These are phyloP conservation scores for Boeremia exigua DNA, from an alignment of 2,329 filamentous ascomycete species.

Conservation along the genomic window DNA sequence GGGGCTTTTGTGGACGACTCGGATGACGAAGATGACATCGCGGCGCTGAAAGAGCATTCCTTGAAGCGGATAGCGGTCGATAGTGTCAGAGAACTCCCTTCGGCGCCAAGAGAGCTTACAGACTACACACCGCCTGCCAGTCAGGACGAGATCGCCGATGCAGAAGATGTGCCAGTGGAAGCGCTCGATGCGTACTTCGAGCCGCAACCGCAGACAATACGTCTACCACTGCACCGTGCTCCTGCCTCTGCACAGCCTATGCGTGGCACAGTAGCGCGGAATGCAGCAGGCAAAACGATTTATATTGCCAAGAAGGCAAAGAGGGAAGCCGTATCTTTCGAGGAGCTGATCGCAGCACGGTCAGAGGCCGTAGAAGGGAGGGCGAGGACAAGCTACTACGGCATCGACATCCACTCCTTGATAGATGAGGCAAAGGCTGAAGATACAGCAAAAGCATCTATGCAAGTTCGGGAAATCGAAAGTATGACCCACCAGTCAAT, in stretches of 20 bases:
- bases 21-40: slow-evolving; percentile 51
- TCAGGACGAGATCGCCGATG: slow-evolving; percentile 37
- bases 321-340: slow-evolving; percentile 61
- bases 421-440: slow-evolving; percentile 74
- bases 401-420: slow-evolving; percentile 86
- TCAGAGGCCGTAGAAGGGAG: slow-evolving; percentile 68
- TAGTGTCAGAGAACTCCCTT: slow-evolving; percentile 35
- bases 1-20: slow-evolving; percentile 50
- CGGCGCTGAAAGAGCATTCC: slow-evolving; percentile 47
- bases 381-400: slow-evolving; percentile 82
- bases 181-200: slow-evolving; percentile 41
- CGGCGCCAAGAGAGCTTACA: slow-evolving; percentile 29
- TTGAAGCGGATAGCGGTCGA: slow-evolving; percentile 43
- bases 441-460: slow-evolving; percentile 51
- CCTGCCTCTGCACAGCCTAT: slow-evolving; percentile 26
- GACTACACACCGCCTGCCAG: slow-evolving; percentile 45
- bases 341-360: slow-evolving; percentile 70
- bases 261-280: slow-evolving; percentile 41
- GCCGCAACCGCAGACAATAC: slow-evolving; percentile 27
- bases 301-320: slow-evolving; percentile 63
- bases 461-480: slow-evolving; percentile 21
- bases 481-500: slow-evolving; percentile 45
- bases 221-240: slow-evolving; percentile 14
- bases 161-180: slow-evolving; percentile 37
- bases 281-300: slow-evolving; percentile 64